These are phyloP conservation scores for Peronosclerospora sorghi DNA, from an alignment of 352 stramenopile species.

Conservation along the genomic window DNA sequence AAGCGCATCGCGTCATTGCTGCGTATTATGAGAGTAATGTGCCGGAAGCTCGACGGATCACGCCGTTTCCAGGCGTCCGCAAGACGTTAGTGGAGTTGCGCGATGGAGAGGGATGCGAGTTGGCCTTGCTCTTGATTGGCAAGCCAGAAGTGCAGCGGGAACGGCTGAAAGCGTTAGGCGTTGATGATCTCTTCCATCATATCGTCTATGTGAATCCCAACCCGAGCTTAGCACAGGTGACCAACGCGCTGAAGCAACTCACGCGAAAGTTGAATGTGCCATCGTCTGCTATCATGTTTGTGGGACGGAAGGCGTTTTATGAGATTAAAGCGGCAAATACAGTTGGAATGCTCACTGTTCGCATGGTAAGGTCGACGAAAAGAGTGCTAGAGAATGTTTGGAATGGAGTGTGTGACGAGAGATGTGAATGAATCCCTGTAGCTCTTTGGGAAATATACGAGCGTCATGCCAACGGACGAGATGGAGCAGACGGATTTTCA, in stretches of 20 bases:
- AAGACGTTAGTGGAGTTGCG: slow-evolving; percentile 46
- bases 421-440: slow-evolving; percentile 11
- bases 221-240: slow-evolving; percentile 46
- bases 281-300: slow-evolving; percentile 68
- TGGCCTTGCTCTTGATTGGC: slow-evolving; percentile 66
- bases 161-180: slow-evolving; percentile 49
- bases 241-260: slow-evolving; percentile 66
- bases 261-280: slow-evolving; percentile 43
- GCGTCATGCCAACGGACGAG: slow-evolving; percentile 76
- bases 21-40: slow-evolving; percentile 79
- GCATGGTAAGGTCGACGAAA: slow-evolving; percentile 35
- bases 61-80: slow-evolving; percentile 40
- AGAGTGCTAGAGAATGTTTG: neutral
- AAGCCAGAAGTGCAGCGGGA: slow-evolving; percentile 66
- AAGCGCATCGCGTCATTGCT: slow-evolving; percentile 47
- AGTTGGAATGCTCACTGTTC: slow-evolving; percentile 63
- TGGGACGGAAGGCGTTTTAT: slow-evolving; percentile 78
- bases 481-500: slow-evolving; percentile 75
- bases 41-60: slow-evolving; percentile 50
- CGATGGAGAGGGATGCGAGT: slow-evolving; percentile 33
- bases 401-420: slow-evolving; percentile 1
- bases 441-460: slow-evolving; percentile 77
- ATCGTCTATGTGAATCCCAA: slow-evolving; percentile 62
- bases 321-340: slow-evolving; percentile 81
- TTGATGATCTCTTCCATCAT: slow-evolving; percentile 54